phyloP scores from a whole-genome alignment of 2,329 filamentous ascomycete species.

The Sporothrix phasma region DNA sequence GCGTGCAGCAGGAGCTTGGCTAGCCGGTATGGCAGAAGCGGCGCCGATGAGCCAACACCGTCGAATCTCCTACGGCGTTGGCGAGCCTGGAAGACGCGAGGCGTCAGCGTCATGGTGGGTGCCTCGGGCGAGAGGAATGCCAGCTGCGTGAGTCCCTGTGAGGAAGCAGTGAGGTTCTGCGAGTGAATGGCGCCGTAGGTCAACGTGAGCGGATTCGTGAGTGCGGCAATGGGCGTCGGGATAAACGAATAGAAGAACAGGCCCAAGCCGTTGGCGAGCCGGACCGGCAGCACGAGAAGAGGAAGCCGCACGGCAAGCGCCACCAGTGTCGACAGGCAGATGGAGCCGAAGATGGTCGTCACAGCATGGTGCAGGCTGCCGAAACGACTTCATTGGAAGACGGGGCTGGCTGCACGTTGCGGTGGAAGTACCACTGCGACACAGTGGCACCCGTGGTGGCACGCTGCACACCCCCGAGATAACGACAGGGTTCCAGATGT shows the following conservation, averaged over 20 bases:
- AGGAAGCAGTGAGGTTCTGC: slow-evolving; percentile 65
- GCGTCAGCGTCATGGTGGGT: slow-evolving; percentile 62
- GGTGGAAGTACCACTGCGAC: slow-evolving; percentile 98
- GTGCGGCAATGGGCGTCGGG: slow-evolving; percentile 70
- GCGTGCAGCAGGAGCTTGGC: slow-evolving; percentile 87
- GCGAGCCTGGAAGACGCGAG: slow-evolving; percentile 35
- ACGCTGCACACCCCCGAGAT: slow-evolving; percentile 79
- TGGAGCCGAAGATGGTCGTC: slow-evolving; percentile 83
- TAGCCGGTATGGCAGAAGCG: slow-evolving; percentile 75
- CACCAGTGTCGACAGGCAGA: slow-evolving; percentile 78
- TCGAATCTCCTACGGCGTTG: slow-evolving; percentile 18
- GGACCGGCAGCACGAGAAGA: slow-evolving; percentile 69
- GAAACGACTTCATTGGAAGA: slow-evolving; percentile 71
- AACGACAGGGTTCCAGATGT: slow-evolving; percentile 87
- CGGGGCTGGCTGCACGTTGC: slow-evolving; percentile 67
- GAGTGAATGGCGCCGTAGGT: slow-evolving; percentile 94
- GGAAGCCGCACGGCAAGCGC: slow-evolving; percentile 74
- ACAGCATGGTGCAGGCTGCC: slow-evolving; percentile 74
- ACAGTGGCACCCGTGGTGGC: slow-evolving; percentile 90
- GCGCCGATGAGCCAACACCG: slow-evolving; percentile 31
- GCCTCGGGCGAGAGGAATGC: slow-evolving; percentile 64
- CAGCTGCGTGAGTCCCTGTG: slow-evolving; percentile 71
- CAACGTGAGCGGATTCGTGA: slow-evolving; percentile 85
- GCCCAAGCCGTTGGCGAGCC: slow-evolving; percentile 53
- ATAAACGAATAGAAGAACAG: slow-evolving; percentile 60